phyloP scores from a whole-genome alignment of 2,329 filamentous ascomycete genomes.

The Aspergillus awamori region DNA sequence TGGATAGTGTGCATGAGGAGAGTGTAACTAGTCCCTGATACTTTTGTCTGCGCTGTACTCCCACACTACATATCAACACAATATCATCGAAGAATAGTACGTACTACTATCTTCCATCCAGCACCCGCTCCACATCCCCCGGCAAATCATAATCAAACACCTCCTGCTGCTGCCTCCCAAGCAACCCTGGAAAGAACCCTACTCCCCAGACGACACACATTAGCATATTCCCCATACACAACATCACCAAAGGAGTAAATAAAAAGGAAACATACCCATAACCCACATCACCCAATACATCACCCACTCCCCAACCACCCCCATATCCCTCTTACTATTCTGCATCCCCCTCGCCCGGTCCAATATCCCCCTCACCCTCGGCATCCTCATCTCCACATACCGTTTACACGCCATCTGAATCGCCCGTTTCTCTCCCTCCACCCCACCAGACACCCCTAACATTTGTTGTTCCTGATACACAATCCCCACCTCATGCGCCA shows the following conservation, averaged over 20 bases:
- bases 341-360: conserved; percentile 37
- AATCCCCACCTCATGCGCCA: conserved; percentile 29
- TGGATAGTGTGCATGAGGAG: background rate
- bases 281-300: conserved; percentile 45
- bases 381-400: conserved; percentile 36
- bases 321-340: conserved; percentile 39
- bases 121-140: conserved; percentile 22
- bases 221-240: background rate
- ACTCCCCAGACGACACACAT: background rate
- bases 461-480: background rate
- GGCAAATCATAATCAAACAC: conserved; percentile 32
- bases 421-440: conserved; percentile 17
- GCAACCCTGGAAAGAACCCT: conserved; percentile 30
- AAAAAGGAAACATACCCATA: conserved; percentile 29
- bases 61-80: too few relatives aligned
- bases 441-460: background rate
- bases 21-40: background rate
- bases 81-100: too few relatives aligned
- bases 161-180: conserved; percentile 18
- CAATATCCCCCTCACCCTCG: conserved; percentile 38
- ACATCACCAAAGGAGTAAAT: conserved; percentile 6
- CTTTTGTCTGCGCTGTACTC: too few relatives aligned
- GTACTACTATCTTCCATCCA: background rate
- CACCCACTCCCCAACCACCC: conserved; percentile 37
- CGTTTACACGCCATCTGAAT: conserved; percentile 34